phyloP scores from a whole-genome alignment of 2,329 filamentous ascomycete species.

The Colletotrichum tropicicola region DNA sequence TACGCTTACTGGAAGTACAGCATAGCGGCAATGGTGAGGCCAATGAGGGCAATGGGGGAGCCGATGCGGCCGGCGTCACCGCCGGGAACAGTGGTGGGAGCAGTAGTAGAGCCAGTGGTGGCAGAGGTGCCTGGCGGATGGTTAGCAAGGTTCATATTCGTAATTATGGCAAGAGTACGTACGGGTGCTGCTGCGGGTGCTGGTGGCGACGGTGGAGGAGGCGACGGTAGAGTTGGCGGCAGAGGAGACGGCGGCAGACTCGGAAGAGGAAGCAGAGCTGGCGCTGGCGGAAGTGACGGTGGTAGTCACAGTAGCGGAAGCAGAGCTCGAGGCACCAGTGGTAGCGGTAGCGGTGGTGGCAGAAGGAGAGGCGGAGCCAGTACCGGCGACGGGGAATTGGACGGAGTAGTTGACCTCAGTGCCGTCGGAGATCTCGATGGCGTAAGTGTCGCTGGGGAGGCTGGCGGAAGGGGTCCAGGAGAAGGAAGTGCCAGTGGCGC shows the following conservation, averaged over 20 bases:
- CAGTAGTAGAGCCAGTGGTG: slow-evolving; percentile 43
- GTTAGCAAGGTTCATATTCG: slow-evolving; percentile 6
- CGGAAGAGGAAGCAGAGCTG: slow-evolving; percentile 1
- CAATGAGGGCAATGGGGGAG: slow-evolving; percentile 50
- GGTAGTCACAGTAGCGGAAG: slow-evolving; percentile 24
- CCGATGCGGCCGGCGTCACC: slow-evolving; percentile 37
- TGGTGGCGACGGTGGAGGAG: slow-evolving; percentile 26
- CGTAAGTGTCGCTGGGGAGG: slow-evolving; percentile 51
- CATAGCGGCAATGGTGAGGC: slow-evolving; percentile 48
- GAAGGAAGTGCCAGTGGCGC: slow-evolving; percentile 43
- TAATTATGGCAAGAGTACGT: neutral
- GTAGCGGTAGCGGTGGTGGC: slow-evolving; percentile 21
- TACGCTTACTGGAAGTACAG: slow-evolving; percentile 50
- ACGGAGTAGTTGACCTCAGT: slow-evolving; percentile 53
- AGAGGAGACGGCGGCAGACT: slow-evolving; percentile 28
- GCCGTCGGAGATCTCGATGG: slow-evolving; percentile 54
- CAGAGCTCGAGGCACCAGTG: slow-evolving; percentile 29
- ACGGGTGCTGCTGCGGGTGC: slow-evolving; percentile 29
- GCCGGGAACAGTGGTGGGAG: slow-evolving; percentile 39
- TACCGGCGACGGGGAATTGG: slow-evolving; percentile 46
- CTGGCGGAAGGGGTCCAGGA: slow-evolving; percentile 47
- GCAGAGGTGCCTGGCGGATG: slow-evolving; percentile 31
- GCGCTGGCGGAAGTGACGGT: slow-evolving; percentile 18
- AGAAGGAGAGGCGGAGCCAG: slow-evolving; percentile 28
- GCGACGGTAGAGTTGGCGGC: slow-evolving; percentile 15